Evolutionary conservation across 1,284 basidiomycete species (phyloP).

Genomic region (Rhodofomes roseus): DNA sequence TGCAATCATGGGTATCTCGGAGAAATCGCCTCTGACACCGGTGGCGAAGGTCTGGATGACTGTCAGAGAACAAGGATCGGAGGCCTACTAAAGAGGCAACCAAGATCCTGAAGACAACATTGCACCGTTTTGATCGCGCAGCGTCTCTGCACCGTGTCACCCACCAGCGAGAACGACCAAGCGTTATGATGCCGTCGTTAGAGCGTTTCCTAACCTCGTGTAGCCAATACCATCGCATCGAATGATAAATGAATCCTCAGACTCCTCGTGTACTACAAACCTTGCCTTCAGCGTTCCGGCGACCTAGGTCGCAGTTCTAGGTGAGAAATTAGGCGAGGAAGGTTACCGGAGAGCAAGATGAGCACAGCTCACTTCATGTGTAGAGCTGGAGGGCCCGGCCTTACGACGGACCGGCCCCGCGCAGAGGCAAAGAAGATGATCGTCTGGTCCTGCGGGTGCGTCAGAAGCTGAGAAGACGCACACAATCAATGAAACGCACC

Average conservation of each 20-base stretch:
- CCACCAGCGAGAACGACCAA: background rate
- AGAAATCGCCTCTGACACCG: too few relatives aligned
- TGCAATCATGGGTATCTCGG: too few relatives aligned
- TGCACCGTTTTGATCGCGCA: too few relatives aligned
- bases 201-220: background rate
- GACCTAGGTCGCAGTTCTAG: conserved; percentile 66
- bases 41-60: too few relatives aligned
- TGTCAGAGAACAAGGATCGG: too few relatives aligned
- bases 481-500: conserved; percentile 30
- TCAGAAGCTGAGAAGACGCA: background rate
- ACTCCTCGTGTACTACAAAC: conserved; percentile 46
- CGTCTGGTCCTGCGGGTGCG: conserved; percentile 56
- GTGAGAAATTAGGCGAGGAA: background rate
- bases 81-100: too few relatives aligned
- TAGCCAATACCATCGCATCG: conserved; percentile 19
- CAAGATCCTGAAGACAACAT: too few relatives aligned
- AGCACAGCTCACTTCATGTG: conserved; percentile 54
- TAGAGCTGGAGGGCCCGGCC: conserved; percentile 51
- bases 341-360: too few relatives aligned
- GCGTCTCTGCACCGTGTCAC: too few relatives aligned
- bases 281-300: conserved; percentile 59
- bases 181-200: background rate
- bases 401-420: conserved; percentile 53
- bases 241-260: conserved; percentile 5
- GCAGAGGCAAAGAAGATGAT: conserved; percentile 72